Evolutionary conservation across 257 asterid species (phyloP), one percentile per base, ranked within the genome.

Genomic region (Scutellaria barbata): DNA sequence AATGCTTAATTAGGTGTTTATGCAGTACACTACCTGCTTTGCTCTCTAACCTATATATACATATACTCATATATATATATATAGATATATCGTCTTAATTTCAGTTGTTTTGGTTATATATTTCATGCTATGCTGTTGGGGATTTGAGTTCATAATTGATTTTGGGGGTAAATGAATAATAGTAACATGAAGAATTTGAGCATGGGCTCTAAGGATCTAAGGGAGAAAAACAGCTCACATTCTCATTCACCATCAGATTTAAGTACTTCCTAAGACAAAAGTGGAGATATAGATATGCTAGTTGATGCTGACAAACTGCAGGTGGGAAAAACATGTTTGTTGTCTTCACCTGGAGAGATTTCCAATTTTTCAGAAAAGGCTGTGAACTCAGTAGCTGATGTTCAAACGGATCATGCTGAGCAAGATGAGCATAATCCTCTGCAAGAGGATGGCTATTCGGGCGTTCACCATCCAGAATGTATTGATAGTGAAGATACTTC

Each of bases 231-330:
- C 43, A 67, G 78, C 55, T 58, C 81, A 10, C 57, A 77, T 62
- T 80, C 89, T 37, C 67, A 63, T 50, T 77, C 77, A 65, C 78
- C 80, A 51, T 69, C 86, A 63, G 80, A 77, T 77, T 78, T 80
- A 37, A 81, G 77, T 80, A 56, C 80, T 55, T 71, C 87, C 64
- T 82, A 69, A 66, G 74, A 76, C 45, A 77, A 76, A 79, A 72
- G 53, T 76, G 68, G 53, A 62, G 88, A 81, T 73, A n/a, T 75
- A 6, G 80, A 80, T 56, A 75, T 80, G 73, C 51, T 57, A 11
- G 77, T 74, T 59, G 77, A 79, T 72, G 79, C 53, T 62, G 73
- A 72, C 57, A 82, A 78, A 66, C 74, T 43, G 56, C 89, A 84
- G 92, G 90, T 88, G 14, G 81, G 54, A 61, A 76, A 62, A 58